Evolutionary conservation across 2,329 filamentous ascomycete species (phyloP).

Genomic region (Clarireedia sp.): DNA sequence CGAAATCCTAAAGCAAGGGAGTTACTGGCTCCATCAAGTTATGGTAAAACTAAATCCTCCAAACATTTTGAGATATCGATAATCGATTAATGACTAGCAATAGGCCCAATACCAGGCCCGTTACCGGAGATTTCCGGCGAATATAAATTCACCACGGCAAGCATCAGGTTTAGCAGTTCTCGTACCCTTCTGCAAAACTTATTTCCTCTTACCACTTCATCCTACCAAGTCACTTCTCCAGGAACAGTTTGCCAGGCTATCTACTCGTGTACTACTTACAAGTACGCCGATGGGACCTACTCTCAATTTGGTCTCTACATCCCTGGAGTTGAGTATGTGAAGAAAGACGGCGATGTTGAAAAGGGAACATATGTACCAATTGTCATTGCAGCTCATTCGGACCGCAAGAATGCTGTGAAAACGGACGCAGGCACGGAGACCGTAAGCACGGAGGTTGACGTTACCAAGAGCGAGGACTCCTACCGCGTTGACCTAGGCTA

Average conservation of each 20-base stretch:
- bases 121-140: too few species aligned
- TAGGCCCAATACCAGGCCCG: conserved; percentile 16
- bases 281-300: not conserved
- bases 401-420: too few species aligned
- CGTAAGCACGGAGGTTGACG: too few species aligned
- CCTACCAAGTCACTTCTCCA: conserved; percentile 32
- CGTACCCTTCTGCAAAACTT: conserved; percentile 33
- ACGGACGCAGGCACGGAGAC: too few species aligned
- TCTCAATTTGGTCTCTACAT: not conserved
- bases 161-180: conserved; percentile 34
- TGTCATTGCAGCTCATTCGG: not conserved
- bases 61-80: not conserved
- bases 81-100: conserved; percentile 25
- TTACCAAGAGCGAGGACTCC: too few species aligned
- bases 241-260: conserved; percentile 33
- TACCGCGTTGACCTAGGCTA: too few species aligned
- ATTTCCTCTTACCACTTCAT: conserved; percentile 22
- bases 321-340: not conserved
- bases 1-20: conserved; percentile 22
- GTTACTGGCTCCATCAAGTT: conserved; percentile 29
- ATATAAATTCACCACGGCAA: conserved; percentile 18
- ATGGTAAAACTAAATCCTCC: conserved; percentile 36
- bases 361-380: not conserved
- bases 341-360: not conserved
- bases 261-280: conserved; percentile 56